Conservation (phyloP, 306 rosid genomes). For the Gillenia trifoliata region DNA sequence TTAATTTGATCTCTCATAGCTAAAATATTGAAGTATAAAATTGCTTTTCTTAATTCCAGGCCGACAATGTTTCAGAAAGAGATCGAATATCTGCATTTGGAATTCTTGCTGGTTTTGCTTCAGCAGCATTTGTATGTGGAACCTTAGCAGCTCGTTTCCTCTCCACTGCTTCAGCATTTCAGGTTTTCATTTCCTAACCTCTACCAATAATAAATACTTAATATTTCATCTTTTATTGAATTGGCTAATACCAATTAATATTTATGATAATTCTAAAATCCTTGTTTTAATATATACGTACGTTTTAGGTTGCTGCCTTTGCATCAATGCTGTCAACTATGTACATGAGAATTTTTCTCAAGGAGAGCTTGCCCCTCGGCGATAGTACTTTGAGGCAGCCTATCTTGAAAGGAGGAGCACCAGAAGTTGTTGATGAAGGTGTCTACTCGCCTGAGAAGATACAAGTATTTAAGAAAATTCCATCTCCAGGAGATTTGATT, state of each 20-base stretch:
- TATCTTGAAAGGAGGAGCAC: constrained; percentile 38
- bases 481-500: constrained; percentile 39
- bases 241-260: background rate
- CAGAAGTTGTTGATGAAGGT: constrained; percentile 13
- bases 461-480: constrained; percentile 43
- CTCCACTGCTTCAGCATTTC: constrained; percentile 55
- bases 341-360: constrained; percentile 82
- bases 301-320: constrained; percentile 58
- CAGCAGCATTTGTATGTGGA: constrained; percentile 66
- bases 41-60: constrained; percentile 27
- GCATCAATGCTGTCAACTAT: constrained; percentile 46
- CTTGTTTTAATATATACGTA: background rate
- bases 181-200: constrained; percentile 32
- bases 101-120: constrained; percentile 58
- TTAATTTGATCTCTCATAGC: background rate
- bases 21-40: background rate
- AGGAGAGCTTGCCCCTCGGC: constrained; percentile 45
- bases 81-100: constrained; percentile 67
- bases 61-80: constrained; percentile 50
- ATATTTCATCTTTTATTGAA: too few species aligned
- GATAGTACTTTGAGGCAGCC: constrained; percentile 41
- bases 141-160: constrained; percentile 75
- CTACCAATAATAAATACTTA: too few species aligned
- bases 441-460: constrained; percentile 17
- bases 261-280: background rate